Evolutionary conservation across 2,329 filamentous ascomycete genomes (phyloP), one percentile per base, ranked within the genome.

Genomic region (Botrytis cinerea): DNA sequence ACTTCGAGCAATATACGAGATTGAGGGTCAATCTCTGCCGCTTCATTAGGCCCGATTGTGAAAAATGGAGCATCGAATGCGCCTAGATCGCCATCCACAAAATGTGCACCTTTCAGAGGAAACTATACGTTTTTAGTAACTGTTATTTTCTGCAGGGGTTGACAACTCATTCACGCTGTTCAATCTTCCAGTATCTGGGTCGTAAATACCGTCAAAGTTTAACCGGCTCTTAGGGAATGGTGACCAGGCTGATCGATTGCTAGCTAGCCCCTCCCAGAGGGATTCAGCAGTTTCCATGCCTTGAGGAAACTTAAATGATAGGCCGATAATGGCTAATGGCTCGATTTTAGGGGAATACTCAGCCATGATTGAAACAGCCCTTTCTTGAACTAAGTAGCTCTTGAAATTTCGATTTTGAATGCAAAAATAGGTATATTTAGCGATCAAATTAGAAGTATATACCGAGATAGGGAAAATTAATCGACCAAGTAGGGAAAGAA

Each of bases 221-320:
- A 88, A 82, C 2, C 87, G 84, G 20, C 74, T 64, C 12, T 60
- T n/a, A 6, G 80, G 81, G 20, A 83, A 76, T 43, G 77, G 72
- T 4, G 63, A 73, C 77, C 78, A 79, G 18, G 67, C 91, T 80
- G 93, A 91, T 12, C 93, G 86, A 20, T 91, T 91, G 81, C 91
- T 89, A 79, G 89, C 87, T n/a, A 94, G 85, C 16, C 94, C 84
- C 73, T 93, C 89, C 92, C 92, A 94, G 43, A 94, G 88, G 70
- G 88, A 87, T 73, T 93, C 90, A 73, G 85, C 82, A 6, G 82
- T 82, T 4, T 80, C 82, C 8, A 85, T 85, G 25, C 83, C 80
- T 8, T 86, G 86, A 7, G 87, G 86, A 64, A 88, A 87, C 18
- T 86, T 83, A 54, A 86, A 84, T 8, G 84, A 84, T 74, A 88